Evolutionary conservation across 148 eudicot species (phyloP).

Genomic region (Silene conica): DNA sequence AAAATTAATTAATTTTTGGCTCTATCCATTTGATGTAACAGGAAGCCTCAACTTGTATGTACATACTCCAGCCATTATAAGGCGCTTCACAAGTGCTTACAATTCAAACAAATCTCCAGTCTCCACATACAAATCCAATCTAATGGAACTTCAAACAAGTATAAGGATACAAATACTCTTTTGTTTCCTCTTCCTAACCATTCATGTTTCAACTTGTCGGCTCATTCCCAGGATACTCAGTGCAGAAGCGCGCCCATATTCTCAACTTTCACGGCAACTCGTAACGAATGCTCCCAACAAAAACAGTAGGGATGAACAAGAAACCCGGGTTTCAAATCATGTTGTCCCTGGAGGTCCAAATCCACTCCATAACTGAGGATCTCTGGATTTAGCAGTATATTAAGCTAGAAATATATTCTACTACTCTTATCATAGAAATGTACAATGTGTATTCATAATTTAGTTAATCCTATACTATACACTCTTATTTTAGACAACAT

Average conservation of each 20-base stretch:
- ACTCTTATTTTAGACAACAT: conserved; percentile 18
- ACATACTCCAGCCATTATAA: conserved; percentile 15
- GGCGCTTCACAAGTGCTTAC: conserved; percentile 7
- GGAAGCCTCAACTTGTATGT: conserved; percentile 15
- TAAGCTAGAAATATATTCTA: neutral
- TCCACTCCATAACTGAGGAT: conserved; percentile 69
- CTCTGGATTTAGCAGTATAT: neutral
- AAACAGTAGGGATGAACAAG: conserved; percentile 18
- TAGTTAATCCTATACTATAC: conserved; percentile 16
- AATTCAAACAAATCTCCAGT: conserved; percentile 11
- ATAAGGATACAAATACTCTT: conserved; percentile 26
- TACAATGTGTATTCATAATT: conserved; percentile 10
- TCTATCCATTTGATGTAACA: conserved; percentile 5
- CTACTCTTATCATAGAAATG: neutral
- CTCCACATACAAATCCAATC: conserved; percentile 20
- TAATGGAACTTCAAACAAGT: conserved; percentile 34
- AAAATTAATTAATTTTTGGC: conserved; percentile 23
- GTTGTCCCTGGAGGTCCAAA: conserved; percentile 63
- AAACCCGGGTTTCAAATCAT: conserved; percentile 37
- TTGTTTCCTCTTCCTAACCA: conserved; percentile 27
- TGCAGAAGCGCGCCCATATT: neutral
- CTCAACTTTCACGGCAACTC: conserved; percentile 27
- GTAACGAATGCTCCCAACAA: conserved; percentile 28
- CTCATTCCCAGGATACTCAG: conserved; percentile 12
- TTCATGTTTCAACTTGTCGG: conserved; percentile 36